These are phyloP conservation scores for Globisporangium middletonii DNA, from an alignment of 352 stramenopile genomes.

Conservation along the genomic window DNA sequence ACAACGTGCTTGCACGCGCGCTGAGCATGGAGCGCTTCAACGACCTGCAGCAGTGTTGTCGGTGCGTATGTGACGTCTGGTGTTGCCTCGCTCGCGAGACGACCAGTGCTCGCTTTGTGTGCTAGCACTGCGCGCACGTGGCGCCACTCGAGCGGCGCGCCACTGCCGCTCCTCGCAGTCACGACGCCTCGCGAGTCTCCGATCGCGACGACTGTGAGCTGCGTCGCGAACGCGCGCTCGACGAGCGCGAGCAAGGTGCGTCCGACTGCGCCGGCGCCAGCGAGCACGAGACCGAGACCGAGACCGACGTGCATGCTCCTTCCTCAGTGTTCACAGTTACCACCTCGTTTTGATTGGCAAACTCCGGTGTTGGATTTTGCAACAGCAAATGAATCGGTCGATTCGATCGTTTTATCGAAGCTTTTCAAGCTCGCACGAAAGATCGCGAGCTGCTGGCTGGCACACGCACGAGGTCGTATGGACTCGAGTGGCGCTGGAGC, in stretches of 20 bases:
- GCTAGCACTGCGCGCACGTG: background rate
- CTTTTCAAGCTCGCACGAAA: conserved; percentile 10
- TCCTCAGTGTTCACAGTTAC: too few species aligned
- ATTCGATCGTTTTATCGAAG: conserved; percentile 14
- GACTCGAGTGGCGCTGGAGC: too few species aligned
- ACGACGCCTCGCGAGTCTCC: conserved; percentile 23
- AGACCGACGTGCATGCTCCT: background rate
- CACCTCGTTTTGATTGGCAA: too few species aligned
- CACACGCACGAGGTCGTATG: background rate
- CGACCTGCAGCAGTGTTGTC: background rate
- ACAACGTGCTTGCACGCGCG: conserved; percentile 12
- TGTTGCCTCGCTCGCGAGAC: background rate
- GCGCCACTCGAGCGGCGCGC: background rate
- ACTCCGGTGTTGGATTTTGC: too few species aligned
- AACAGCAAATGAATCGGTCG: background rate
- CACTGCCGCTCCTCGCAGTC: background rate
- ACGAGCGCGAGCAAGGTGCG: conserved; percentile 16
- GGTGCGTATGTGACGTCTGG: background rate
- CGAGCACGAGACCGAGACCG: conserved; percentile 25
- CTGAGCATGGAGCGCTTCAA: conserved; percentile 10
- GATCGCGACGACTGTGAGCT: conserved; percentile 19
- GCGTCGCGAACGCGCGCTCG: conserved; percentile 10
- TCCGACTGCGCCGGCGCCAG: conserved; percentile 21
- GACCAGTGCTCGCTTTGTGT: conserved; percentile 3
- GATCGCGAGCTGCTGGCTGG: conserved; percentile 5